Base-by-base conservation (phyloP, 495 filamentous ascomycete genomes). In the Astrothelium subdiscretum region DNA sequence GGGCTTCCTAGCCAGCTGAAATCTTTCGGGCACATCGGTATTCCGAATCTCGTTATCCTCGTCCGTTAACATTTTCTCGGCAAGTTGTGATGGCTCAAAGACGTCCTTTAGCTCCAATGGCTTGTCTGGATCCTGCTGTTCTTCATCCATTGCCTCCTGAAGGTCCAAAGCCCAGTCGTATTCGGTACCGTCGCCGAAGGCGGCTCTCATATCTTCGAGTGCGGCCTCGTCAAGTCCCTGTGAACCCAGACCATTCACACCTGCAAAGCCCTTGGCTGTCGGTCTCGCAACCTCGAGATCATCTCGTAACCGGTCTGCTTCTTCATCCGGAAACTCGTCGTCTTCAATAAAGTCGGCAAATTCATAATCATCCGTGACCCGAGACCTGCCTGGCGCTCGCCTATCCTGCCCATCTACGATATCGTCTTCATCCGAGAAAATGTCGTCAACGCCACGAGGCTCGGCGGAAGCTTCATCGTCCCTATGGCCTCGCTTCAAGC, bases 41-140 rank as follows among this genome's bases (percentile, higher is more conserved):
- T 83, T 78, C 18, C 94, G 88, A 61, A 98, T 97, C 58, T 82
- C 77, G 71, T 97, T 95, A 69, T 98, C 94, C 57, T 90, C 91
- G 60, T 97, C 94, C 3, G 94, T 98, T 35, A 98, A 83, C 73
- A 97, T 88, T 73, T 88, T 90, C 72, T 97, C 94, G 40, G 83
- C 83, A 43, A 98, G 83, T 73, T 97, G 89, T 1, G 91, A 92
- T 1, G 95, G 95, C 74, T 98, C 94, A 63, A 98, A 97, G 62
- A 98, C 92, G 71, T 97, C 92, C 74, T 96, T 96, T 48, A 98
- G 79, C 71, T 97, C 89, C n/a, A 97, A 79, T 31, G 78, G 77
- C 65, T 83, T 71, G 43, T 86, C 89, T 60, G 83, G 83, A 66
- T 86, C 85, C 43, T 81, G 79, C 38, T 84, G 84, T 62, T 87